Evolutionary conservation across 1,284 basidiomycete genomes (phyloP).

Genomic region (Malassezia sp.): DNA sequence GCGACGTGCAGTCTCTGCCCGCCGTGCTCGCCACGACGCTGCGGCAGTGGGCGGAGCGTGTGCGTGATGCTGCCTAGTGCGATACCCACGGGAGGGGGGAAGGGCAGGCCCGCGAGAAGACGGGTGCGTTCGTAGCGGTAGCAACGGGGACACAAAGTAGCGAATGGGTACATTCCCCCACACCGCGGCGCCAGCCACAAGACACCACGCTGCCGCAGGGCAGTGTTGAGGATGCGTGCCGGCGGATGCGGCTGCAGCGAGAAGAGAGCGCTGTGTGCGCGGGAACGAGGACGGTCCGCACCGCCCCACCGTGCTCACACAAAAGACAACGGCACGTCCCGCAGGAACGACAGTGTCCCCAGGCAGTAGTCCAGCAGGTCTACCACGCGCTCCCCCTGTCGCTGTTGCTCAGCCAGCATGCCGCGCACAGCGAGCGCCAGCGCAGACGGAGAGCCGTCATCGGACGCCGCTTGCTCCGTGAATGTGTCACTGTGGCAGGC

Average conservation of each 20-base stretch:
- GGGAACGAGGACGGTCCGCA: too few relatives aligned
- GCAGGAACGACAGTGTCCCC: constrained; percentile 35
- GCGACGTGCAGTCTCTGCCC: constrained; percentile 81
- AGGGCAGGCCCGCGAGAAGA: constrained; percentile 30
- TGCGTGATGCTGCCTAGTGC: constrained; percentile 31
- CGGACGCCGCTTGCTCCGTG: constrained; percentile 50
- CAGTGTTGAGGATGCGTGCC: too few relatives aligned
- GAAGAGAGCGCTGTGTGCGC: too few relatives aligned
- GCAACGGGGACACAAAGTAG: too few relatives aligned
- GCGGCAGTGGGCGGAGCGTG: constrained; percentile 59
- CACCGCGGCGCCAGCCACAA: too few relatives aligned
- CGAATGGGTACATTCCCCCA: too few relatives aligned
- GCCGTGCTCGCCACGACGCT: constrained; percentile 82
- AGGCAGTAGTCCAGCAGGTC: constrained; percentile 38
- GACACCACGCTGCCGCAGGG: too few relatives aligned
- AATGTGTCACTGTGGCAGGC: constrained; percentile 72
- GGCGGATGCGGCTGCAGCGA: too few relatives aligned
- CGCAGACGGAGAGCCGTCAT: constrained; percentile 56
- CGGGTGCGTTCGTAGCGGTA: constrained; percentile 28
- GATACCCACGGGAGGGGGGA: constrained; percentile 25
- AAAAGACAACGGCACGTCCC: constrained; percentile 31
- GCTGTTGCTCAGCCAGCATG: constrained; percentile 26
- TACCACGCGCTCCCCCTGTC: constrained; percentile 26
- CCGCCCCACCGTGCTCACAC: background rate
- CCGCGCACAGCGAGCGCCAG: constrained; percentile 22